Percentiles rank a stretch among this genome's conserved stretches.
These are phyloP conservation scores for Rhodomyrtus psidioides DNA, from an alignment of 441 rosid species.

Conservation along the genomic window DNA sequence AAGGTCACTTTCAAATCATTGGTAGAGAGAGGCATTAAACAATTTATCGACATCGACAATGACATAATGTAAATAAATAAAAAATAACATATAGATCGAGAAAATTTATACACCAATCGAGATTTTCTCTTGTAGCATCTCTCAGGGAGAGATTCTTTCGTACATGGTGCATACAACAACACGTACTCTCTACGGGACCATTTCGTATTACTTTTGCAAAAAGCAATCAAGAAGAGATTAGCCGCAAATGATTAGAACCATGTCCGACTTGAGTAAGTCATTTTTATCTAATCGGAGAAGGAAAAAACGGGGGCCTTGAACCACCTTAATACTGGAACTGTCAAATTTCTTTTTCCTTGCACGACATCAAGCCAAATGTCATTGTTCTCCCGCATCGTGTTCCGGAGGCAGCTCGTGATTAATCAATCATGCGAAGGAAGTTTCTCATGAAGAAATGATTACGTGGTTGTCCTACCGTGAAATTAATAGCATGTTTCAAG, in stretches of 20 bases:
- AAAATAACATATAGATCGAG: neutral
- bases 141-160: neutral
- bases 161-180: neutral
- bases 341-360: neutral
- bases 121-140: neutral
- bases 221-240: neutral
- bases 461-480: no score
- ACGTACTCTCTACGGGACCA: accelerated
- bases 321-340: neutral
- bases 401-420: neutral
- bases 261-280: neutral
- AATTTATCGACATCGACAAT: neutral
- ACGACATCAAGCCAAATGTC: neutral
- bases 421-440: neutral
- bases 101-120: neutral
- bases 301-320: neutral
- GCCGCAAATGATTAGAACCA: neutral
- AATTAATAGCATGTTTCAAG: no score
- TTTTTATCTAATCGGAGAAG: neutral
- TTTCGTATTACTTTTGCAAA: neutral
- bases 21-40: neutral
- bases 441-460: neutral
- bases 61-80: neutral
- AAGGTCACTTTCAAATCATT: neutral
- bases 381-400: neutral